Base-by-base conservation (phyloP, 176 grass and related monocot genomes). In the Secale cereale region DNA sequence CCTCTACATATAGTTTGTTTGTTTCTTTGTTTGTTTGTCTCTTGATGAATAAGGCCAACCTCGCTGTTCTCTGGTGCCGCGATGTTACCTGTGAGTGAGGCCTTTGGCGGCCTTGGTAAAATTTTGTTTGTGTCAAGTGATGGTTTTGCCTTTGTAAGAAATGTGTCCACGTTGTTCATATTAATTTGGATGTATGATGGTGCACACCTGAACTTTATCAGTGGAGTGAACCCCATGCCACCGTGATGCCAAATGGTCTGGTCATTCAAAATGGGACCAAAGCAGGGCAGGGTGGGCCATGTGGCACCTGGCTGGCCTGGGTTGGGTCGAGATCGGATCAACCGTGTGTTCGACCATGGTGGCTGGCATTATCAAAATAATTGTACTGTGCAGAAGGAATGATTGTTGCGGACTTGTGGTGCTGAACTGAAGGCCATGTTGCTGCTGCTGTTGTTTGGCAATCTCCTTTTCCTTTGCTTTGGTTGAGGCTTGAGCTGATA, bases 21-120 rank as follows among this genome's bases (percentile, higher is more conserved):
- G 43, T 85, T 36, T 40, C 12, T 45, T 45, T 35, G 37, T 40
- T 40, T 9, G 79, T 76, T 87, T 77, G 46, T 86, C 50, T 43
- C 40, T 69, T 56, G 60, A 86, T 86, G 74, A 92, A 83, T 92
- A 92, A 89, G 74, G 79, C 46, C 22, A 26, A 54, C 40, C 45
- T 8, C 19, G 17, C 60, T 30, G 81, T 63, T 27, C 68, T 67
- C 46, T 65, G n/a, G n/a, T n/a, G n/a, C n/a, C n/a, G n/a, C 33
- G 25, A 59, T 26, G 46, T 74, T 46, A 8, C 78, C 20, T 86
- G 59, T 66, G 26, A 52, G 64, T 20, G 29, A 17, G 7, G 48
- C 77, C 71, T 50, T 60, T 81, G 81, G 37, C 30, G 15, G 2
- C 70, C 56, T 14, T 20, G 50, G 8, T 80, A 68, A 57, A 87